Evolutionary conservation across 805 yeast species (phyloP), one percentile per base, ranked within the genome.

Genomic region (Henningerozyma blattae): DNA sequence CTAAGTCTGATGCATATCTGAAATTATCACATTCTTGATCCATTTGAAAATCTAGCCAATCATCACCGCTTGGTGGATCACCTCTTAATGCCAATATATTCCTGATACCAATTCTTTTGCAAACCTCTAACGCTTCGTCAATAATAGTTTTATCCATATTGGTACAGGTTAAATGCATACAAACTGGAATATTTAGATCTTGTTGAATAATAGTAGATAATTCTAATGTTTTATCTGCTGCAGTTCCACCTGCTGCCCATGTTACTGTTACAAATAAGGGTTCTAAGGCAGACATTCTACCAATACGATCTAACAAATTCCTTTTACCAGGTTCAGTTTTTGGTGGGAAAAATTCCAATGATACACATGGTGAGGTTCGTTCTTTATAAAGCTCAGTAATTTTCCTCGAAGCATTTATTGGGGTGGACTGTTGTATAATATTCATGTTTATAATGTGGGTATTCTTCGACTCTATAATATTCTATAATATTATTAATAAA

Each of bases 171-270:
- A 91, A 63, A 56, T 91, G 99, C 62, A 93, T 68, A 44, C 95
- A 87, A 0, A 95, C 85, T 3, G 95, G 85, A n/a, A 89, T 60
- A 3, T 79, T 78, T 38, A 87, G 65, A 32, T 77, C 84, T 30
- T 68, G 61, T 47, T 81, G 84, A 45, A 93, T 79, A 3, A 82
- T 68, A 17, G 72, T 64, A 1, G 95, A 95, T 37, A 91, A 64
- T 29, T 83, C 89, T 38, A 91, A 57, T 0, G 95, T 83, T 61
- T 85, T 86, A 32, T 73, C 79, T 31, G 89, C 75, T 8, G 96
- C 85, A 4, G 94, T 76, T 3, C 98, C 98, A 27, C 97, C 97
- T 4, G 98, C 97, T 22, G 97, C 98, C 96, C 97, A 91, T 0
- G 99, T 91, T 12, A 91, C 80, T 3, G 95, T 84, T 35, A 89